Evolutionary conservation across 2,329 filamentous ascomycete genomes (phyloP).

Genomic region (Keithomyces neogunnii): DNA sequence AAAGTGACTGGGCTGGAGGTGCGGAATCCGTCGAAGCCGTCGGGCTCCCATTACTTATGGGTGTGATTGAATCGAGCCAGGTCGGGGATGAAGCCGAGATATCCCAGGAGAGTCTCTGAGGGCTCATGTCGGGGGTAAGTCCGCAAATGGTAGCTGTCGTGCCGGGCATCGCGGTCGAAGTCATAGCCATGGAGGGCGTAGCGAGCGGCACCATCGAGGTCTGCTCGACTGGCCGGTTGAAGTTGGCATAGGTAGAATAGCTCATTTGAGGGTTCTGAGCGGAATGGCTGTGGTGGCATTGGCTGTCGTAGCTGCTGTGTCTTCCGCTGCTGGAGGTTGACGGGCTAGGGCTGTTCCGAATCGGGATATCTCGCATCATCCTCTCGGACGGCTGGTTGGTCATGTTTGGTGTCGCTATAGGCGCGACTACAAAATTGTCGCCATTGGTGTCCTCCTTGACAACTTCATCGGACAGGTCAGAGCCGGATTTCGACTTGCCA

Average conservation of each 20-base stretch:
- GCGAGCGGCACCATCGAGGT: constrained; percentile 5
- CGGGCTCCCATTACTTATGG: constrained; percentile 16
- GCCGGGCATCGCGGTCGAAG: constrained; percentile 2
- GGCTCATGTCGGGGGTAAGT: constrained; percentile 12
- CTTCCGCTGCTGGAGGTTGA: constrained; percentile 10
- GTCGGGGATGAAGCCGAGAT: constrained; percentile 11
- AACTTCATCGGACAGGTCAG: constrained; percentile 6
- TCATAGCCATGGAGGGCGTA: constrained; percentile 4
- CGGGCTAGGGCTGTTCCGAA: constrained; percentile 14
- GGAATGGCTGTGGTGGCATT: constrained; percentile 6
- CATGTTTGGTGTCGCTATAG: neutral
- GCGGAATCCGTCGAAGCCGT: constrained; percentile 13
- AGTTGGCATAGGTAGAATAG: constrained; percentile 2
- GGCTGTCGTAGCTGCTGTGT: constrained; percentile 11
- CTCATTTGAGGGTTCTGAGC: constrained; percentile 3
- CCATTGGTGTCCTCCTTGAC: constrained; percentile 1
- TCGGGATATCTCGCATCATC: constrained; percentile 12
- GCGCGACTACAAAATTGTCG: neutral
- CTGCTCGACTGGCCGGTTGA: constrained; percentile 5
- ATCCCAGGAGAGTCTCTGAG: constrained; percentile 14
- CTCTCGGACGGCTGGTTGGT: neutral
- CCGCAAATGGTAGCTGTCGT: constrained; percentile 7
- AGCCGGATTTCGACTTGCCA: constrained; percentile 9
- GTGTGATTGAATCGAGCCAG: constrained; percentile 17
- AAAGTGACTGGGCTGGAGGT: constrained; percentile 12